Base-by-base conservation (phyloP, 208 protist species). In the Acanthamoeba rhysodes region DNA sequence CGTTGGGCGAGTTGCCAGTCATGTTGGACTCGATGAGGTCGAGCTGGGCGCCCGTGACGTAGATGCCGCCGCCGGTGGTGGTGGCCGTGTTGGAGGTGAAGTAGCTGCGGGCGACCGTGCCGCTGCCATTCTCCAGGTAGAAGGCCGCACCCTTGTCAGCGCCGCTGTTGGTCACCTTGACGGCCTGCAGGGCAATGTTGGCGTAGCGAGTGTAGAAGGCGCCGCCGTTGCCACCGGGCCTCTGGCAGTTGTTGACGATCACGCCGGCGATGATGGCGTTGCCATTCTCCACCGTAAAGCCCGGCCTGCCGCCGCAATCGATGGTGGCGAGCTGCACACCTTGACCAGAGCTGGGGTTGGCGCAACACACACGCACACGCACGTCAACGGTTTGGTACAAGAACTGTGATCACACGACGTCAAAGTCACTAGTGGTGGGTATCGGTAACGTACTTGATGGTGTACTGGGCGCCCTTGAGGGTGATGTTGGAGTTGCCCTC, bases 1-100 rank as follows among this genome's bases (percentile, higher is more conserved):
- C 62, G 62, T 70, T 70, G 27, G 62, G 62, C 62, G 62, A 70
- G 62, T 70, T 70, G 62, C 62, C 62, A 10, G 62, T 70, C 62
- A 70, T 70, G 62, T 70, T 70, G 62, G 62, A 70, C 62, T 70
- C 62, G 62, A 70, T 70, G 62, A 70, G 62, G 62, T 70, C 62
- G n/a, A 70, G 62, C 20, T 32, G 27, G n/a, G 27, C 16, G 62
- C 62, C 62, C 27, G 27, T 70, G 62, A 70, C 62, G 62, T 32
- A 70, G 62, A 70, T 70, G n/a, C 62, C 62, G 0, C 62, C 62
- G 62, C 62, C 62, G 7, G 62, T 70, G 27, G 62, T 32, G 62
- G 27, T 70, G 27, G 62, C 62, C 16, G 62, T 70, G 62, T 70
- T 70, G 62, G 27, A 32, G 27, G 62, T 70, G 62, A 70, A 70